These are phyloP conservation scores for Zygotorulaspora mrakii DNA, from an alignment of 1,139 yeast species.

Conservation along the genomic window DNA sequence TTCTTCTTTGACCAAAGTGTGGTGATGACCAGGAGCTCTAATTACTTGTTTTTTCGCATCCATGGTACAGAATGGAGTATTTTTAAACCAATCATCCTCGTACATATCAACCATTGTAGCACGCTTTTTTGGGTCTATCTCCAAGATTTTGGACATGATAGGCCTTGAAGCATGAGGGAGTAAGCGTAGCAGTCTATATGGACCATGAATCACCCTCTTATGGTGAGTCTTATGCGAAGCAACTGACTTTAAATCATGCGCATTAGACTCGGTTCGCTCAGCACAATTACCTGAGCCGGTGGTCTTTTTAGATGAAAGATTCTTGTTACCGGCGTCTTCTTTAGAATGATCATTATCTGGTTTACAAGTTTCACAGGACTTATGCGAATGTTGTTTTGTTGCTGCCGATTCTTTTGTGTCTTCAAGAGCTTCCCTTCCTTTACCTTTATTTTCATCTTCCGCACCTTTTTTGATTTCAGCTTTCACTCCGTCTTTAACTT, in stretches of 20 bases:
- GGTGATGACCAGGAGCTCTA: slow-evolving; percentile 52
- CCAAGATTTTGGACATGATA: slow-evolving; percentile 69
- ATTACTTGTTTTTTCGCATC: slow-evolving; percentile 44
- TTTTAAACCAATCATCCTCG: slow-evolving; percentile 66
- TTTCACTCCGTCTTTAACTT: neutral
- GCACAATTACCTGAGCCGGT: slow-evolving; percentile 1
- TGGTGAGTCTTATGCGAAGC: slow-evolving; percentile 25
- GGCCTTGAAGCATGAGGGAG: slow-evolving; percentile 85
- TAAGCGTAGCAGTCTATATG: slow-evolving; percentile 80
- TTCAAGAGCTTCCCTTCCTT: neutral
- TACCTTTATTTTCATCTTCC: neutral
- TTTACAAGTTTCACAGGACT: neutral
- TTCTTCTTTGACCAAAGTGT: slow-evolving; percentile 52
- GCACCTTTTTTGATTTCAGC: neutral
- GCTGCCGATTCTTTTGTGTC: neutral
- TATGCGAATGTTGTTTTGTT: neutral
- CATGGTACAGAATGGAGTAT: slow-evolving; percentile 49
- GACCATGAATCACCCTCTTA: slow-evolving; percentile 53
- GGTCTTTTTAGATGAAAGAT: neutral
- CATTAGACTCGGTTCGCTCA: slow-evolving; percentile 7
- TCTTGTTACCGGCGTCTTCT: slow-evolving; percentile 1
- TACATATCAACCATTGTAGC: slow-evolving; percentile 66
- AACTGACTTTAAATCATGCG: slow-evolving; percentile 17
- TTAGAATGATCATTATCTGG: neutral
- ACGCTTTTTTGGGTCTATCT: slow-evolving; percentile 62